Base-by-base conservation (phyloP, 2,329 filamentous ascomycete species). In the Thelonectria olida region DNA sequence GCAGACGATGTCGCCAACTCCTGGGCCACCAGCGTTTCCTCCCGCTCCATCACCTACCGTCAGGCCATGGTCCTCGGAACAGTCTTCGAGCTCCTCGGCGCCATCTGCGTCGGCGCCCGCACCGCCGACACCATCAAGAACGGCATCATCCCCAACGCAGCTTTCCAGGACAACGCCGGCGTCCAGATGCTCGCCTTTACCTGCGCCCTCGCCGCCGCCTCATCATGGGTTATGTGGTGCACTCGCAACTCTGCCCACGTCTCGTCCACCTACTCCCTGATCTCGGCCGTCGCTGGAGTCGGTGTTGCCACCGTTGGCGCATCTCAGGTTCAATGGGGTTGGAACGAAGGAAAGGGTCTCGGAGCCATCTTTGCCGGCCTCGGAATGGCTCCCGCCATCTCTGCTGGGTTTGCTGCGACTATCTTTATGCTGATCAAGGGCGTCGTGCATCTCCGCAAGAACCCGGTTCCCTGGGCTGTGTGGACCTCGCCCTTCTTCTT, bases 1-100 rank as follows among this genome's bases (percentile, higher is more conserved):
- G 41, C 60, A 90, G 88, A 93, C 78, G 92, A 94, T 90, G 91
- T 95, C 58, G 92, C 92, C 73, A 95, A 95, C 79, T 82, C 91
- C 51, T 94, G 90, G 89, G 91, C 91, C 7, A 94, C 92, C 69
- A 90, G 87, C 47, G 91, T 94, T 61, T 93, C 91, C 25, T 93
- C 91, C n/a, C 82, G 91, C 56, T 93, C 91, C 67, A 83, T 93
- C 72, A 82, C 88, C 4, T 91, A 92, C 79, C 78, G 86, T 68
- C 88, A 90, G 78, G 90, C 88, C 65, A 90, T 90, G 87, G 67
- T 89, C 39, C 79, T 91, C 49, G 86, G 88, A 45, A 85, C 85
- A 50, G 76, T 91, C 65, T 91, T 91, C 76, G 90, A 92, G 75
- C 81, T 91, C 76, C 76, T 87, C 47, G 90, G 89, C 45, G 89